Evolutionary conservation across 306 rosid species (phyloP), one percentile per base, ranked within the genome.

Genomic region (Ammopiptanthus mongolicus): DNA sequence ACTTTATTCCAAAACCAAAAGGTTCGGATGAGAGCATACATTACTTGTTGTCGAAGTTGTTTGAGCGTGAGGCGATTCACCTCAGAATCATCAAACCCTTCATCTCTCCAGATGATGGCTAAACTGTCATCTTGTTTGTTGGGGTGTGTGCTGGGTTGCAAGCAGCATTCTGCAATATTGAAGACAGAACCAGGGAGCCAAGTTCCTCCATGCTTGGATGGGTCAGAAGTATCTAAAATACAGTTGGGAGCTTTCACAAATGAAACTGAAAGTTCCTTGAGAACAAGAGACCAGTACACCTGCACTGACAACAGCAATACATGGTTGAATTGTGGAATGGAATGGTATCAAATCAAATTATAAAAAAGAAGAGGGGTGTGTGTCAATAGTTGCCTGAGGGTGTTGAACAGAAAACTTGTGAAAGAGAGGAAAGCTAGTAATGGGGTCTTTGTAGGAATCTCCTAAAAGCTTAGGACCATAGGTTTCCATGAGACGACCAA

Each of bases 31-130:
- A 64, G 85, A 55, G 51, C 96, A 56, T 86, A 92, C 96, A 86
- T 92, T 74, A 88, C 97, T 88, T 82, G 91, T 12, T 92, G 88
- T 3, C 93, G 88, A 42, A 92, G 86, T 80, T 91, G 92, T 80
- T 85, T 87, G 18, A 95, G 83, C 4, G 97, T 88, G 83, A 90
- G 21, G 6, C 3, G 63, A 50, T 86, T 91, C 23, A 92, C 80
- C 63, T 46, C 8, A 4, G 97, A 82, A 68, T 90, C 77, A 69
- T 91, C 90, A 64, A 8, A 71, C 8, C 91, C 96, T 76, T 92
- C 97, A 70, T 82, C 92, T 71, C 92, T 88, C 96, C 97, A 95
- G 4, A 91, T 88, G 4, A 95, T 74, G 70, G 98, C 97, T 36
- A 80, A 2, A 82, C 87, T 61, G 25, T 67, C 57, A 57, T 95